Percentiles rank a stretch among this genome's conserved stretches.
Conservation (phyloP, 78 protist species). For the Mantamonas sphyraenae region DNA sequence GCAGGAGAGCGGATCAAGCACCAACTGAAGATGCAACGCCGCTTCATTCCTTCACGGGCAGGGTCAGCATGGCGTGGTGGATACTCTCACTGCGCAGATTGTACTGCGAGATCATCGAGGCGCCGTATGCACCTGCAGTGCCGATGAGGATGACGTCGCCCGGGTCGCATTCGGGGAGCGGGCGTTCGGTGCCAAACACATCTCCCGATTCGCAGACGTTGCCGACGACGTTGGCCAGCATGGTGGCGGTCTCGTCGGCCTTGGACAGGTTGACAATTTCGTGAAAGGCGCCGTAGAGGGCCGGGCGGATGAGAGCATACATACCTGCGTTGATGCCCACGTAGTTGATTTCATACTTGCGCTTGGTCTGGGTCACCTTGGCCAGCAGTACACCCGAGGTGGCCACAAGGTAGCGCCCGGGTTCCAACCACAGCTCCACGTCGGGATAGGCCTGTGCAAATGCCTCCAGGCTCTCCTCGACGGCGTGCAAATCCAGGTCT, state of each 20-base stretch:
- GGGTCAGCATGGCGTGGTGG: too few species aligned
- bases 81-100: too few species aligned
- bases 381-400: neutral
- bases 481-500: neutral
- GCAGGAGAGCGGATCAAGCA: too few species aligned
- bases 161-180: neutral
- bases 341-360: neutral
- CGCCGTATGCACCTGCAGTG: constrained; percentile 6
- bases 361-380: constrained; percentile 1
- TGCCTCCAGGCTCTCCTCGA: neutral
- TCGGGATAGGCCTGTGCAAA: neutral
- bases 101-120: neutral
- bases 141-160: constrained; percentile 11
- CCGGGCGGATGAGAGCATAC: constrained; percentile 5
- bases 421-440: constrained; percentile 3
- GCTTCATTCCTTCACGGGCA: too few species aligned
- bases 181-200: neutral
- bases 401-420: constrained; percentile 5
- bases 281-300: constrained; percentile 11
- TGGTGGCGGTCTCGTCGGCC: neutral
- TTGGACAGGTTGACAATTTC: neutral
- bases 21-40: too few species aligned
- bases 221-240: constrained; percentile 7
- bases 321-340: constrained; percentile 4
- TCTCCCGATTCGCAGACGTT: constrained; percentile 14